phyloP scores from a whole-genome alignment of 2,329 filamentous ascomycete genomes.

The Aspergillus costaricaensis region DNA sequence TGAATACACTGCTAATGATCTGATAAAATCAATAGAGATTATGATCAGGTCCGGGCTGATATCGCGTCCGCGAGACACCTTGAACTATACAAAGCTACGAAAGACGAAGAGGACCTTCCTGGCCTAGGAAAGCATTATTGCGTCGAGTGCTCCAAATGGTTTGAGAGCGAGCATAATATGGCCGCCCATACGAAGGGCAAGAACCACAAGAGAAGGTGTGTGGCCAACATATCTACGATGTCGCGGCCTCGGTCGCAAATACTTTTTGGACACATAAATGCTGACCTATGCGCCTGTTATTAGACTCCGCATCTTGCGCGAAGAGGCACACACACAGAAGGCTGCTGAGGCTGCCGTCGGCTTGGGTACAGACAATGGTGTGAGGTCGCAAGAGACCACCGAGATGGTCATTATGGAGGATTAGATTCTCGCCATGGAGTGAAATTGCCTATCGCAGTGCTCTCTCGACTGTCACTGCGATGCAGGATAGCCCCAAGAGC shows the following conservation, averaged over 20 bases:
- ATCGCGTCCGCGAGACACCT: conserved; percentile 78
- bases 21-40: conserved; percentile 63
- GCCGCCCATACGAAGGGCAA: conserved; percentile 79
- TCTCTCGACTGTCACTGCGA: conserved; percentile 1
- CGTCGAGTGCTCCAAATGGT: conserved; percentile 93
- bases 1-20: neutral
- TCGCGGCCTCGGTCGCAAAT: neutral
- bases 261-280: neutral
- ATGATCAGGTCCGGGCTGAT: conserved; percentile 90
- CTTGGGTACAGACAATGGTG: conserved; percentile 68
- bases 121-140: conserved; percentile 86
- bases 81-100: conserved; percentile 72
- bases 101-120: conserved; percentile 82
- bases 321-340: conserved; percentile 83
- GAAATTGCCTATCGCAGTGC: neutral
- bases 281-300: conserved; percentile 12
- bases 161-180: conserved; percentile 79
- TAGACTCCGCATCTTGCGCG: conserved; percentile 78
- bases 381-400: conserved; percentile 36
- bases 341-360: conserved; percentile 80
- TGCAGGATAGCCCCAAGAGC: neutral
- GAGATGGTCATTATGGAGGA: conserved; percentile 46
- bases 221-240: conserved; percentile 1
- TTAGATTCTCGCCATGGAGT: conserved; percentile 18
- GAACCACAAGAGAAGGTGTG: conserved; percentile 84